Base-by-base conservation (phyloP, 1,284 basidiomycete species). In the Sanguinoderma infundibulare region DNA sequence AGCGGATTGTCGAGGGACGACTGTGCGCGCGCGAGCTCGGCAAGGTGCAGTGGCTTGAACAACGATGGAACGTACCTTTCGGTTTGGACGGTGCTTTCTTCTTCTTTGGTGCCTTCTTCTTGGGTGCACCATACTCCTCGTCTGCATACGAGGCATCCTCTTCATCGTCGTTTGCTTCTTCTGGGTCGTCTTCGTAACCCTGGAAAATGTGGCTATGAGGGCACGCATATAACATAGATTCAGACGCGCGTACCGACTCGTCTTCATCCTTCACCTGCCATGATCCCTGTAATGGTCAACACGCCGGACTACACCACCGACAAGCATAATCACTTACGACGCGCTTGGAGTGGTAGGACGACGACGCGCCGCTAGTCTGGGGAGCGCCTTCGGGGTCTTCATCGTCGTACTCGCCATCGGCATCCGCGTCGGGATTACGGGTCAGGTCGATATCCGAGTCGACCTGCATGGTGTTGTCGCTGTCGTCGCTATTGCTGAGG, bases 71-170 rank as follows among this genome's bases (percentile, higher is more conserved):
- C 80, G 59, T 68, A 91, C 90, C 83, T 81, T 85, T 87, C 38
- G 87, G 83, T 63, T 87, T 85, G 63, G 82, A 77, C 5, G 85
- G 77, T 60, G 81, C 81, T 75, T 86, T 89, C 78, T 90, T 91
- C 83, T 87, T 90, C 75, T 82, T 87, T 15, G 78, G 74, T 42
- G 79, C 76, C 73, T 84, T 87, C 80, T 87, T 91, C 80, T 85
- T 89, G 44, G 67, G 65, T 40, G 70, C 65, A 53, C 79, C 85
- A 72, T 90, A 90, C 72, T 89, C 87, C 70, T 90, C 87, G 70
- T 91, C 90, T 34, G 83, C 90, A 72, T 91, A 92, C 50, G 90
- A 89, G 64, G 83, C 87, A 70, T 91, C 91, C 66, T 89, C 88
- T 1, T 81, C 81, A 36, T 86, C 81, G 60, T 85, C 83, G 14